phyloP scores from a whole-genome alignment of 1,139 yeast genomes.

The Hanseniaspora sp. region DNA sequence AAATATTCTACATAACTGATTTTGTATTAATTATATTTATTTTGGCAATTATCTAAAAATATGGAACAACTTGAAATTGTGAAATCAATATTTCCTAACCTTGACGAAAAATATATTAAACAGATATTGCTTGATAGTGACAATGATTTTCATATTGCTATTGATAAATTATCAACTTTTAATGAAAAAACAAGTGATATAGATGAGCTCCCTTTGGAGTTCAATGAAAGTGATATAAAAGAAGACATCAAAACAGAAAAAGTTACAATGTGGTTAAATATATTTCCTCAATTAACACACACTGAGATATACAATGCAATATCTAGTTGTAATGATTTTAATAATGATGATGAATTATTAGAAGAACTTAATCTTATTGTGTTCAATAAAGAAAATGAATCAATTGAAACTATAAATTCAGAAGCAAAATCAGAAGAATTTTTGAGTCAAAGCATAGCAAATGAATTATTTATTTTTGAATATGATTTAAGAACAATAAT shows the following conservation, averaged over 20 bases:
- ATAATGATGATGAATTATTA: conserved; percentile 19
- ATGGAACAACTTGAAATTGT: not conserved
- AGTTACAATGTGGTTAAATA: conserved; percentile 14
- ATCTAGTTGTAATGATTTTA: conserved; percentile 16
- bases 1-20: no score
- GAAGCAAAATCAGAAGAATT: not conserved
- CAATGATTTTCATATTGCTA: conserved; percentile 22
- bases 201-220: not conserved
- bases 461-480: conserved; percentile 5
- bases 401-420: not conserved
- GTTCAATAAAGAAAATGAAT: not conserved
- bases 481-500: not conserved
- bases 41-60: no score
- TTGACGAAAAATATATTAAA: no score
- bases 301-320: conserved; percentile 16
- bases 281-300: conserved; percentile 19
- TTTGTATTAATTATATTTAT: no score
- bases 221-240: not conserved
- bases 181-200: conserved; percentile 1
- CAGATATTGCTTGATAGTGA: no score
- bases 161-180: conserved; percentile 24
- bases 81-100: no score
- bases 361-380: conserved; percentile 20
- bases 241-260: not conserved
- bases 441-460: not conserved